These are phyloP conservation scores for Tuber borchii DNA, from an alignment of 495 filamentous ascomycete species.

Conservation along the genomic window DNA sequence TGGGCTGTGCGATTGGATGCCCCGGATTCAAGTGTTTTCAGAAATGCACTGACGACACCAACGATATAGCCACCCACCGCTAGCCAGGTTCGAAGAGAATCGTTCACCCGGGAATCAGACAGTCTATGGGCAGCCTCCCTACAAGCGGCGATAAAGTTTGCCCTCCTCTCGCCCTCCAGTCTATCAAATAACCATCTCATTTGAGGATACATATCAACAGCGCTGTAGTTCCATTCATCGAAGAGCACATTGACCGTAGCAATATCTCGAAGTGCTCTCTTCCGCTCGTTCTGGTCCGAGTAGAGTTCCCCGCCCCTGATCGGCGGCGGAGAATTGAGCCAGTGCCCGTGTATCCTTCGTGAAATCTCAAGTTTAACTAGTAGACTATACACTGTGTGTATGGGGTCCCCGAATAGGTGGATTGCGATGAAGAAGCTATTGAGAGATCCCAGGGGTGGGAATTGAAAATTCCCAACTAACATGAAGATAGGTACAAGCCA, in stretches of 20 bases:
- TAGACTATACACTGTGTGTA: neutral
- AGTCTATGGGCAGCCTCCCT: conserved; percentile 5
- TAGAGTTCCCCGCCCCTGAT: neutral
- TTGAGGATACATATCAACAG: neutral
- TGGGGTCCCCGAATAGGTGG: conserved; percentile 12
- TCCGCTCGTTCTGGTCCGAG: neutral
- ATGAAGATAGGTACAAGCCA: conserved; percentile 4
- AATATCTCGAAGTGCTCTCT: neutral
- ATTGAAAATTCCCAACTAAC: conserved; percentile 11
- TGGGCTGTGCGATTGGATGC: conserved; percentile 1
- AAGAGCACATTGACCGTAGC: conserved; percentile 7
- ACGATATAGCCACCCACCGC: neutral
- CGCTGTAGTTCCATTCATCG: conserved; percentile 3
- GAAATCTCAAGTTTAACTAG: conserved; percentile 9
- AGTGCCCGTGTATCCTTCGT: neutral
- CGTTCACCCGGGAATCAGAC: conserved; percentile 8
- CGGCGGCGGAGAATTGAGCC: neutral
- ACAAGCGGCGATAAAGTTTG: conserved; percentile 5
- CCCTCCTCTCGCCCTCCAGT: neutral
- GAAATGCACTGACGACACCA: neutral
- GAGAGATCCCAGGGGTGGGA: neutral
- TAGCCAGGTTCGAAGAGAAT: conserved; percentile 1
- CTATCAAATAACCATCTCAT: neutral
- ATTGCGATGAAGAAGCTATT: conserved; percentile 4
- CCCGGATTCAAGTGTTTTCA: neutral